phyloP scores from a whole-genome alignment of 1,284 basidiomycete species.

The Ustilago bromivora region DNA sequence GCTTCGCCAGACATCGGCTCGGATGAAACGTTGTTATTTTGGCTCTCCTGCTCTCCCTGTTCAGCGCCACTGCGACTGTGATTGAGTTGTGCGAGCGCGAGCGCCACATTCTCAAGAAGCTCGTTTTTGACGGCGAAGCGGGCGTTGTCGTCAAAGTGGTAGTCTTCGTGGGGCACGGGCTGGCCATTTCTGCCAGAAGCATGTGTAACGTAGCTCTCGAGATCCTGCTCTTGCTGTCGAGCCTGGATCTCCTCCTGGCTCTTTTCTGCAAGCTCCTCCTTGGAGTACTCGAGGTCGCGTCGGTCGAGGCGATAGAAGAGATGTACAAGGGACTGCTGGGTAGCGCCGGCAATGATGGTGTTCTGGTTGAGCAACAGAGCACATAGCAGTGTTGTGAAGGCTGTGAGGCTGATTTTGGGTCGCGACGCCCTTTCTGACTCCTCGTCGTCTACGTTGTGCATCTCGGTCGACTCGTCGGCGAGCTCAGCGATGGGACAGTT shows the following conservation, averaged over 20 bases:
- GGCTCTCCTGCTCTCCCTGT: background rate
- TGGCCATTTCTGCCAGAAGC: conserved; percentile 66
- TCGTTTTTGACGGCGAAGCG: conserved; percentile 58
- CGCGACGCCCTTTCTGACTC: conserved; percentile 52
- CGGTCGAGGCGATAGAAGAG: conserved; percentile 75
- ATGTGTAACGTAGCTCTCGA: conserved; percentile 53
- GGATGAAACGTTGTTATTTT: conserved; percentile 1
- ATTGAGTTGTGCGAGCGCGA: conserved; percentile 59
- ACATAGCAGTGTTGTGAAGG: conserved; percentile 91
- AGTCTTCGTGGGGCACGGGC: conserved; percentile 59
- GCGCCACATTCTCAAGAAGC: conserved; percentile 65
- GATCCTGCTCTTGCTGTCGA: conserved; percentile 31
- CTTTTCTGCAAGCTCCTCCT: conserved; percentile 40
- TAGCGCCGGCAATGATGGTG: conserved; percentile 78
- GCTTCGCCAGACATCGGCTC: conserved; percentile 1
- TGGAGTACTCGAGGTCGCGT: conserved; percentile 41
- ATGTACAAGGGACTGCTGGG: conserved; percentile 82
- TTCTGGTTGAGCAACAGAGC: conserved; percentile 86
- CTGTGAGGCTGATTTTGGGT: conserved; percentile 79
- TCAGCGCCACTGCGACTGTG: conserved; percentile 21
- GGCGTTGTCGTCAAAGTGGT: conserved; percentile 57
- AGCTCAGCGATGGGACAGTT: conserved; percentile 71
- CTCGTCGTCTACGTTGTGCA: conserved; percentile 44
- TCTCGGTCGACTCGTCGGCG: conserved; percentile 38
- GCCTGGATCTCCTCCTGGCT: conserved; percentile 18